A percentile compares a stretch with the other conserved stretches of the same genome.
These are phyloP conservation scores for Amphichorda felina DNA, from an alignment of 2,329 filamentous ascomycete species.

Conservation along the genomic window DNA sequence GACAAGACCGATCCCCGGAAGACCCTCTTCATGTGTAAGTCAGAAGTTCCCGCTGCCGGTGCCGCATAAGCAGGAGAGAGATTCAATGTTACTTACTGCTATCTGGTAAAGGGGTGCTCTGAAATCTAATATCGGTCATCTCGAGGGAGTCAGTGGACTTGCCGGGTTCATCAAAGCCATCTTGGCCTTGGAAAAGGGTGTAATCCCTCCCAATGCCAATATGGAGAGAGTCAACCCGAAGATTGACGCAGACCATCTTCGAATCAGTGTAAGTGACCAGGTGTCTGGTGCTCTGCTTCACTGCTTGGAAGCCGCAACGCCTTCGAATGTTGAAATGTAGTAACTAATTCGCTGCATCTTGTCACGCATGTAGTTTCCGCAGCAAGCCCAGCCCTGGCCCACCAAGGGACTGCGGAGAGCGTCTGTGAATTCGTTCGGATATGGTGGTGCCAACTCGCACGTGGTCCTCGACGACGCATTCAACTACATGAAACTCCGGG, in stretches of 20 bases:
- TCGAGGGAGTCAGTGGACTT: slow-evolving; percentile 9
- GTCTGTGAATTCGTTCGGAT: slow-evolving; percentile 21
- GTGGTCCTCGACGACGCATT: slow-evolving; percentile 10
- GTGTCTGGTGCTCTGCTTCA: slow-evolving; percentile 9
- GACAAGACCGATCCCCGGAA: neutral
- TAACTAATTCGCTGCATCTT: neutral
- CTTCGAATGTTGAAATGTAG: no score
- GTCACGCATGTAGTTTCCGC: no score
- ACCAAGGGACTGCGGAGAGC: slow-evolving; percentile 21
- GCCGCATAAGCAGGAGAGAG: no score
- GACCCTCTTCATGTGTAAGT: slow-evolving; percentile 5
- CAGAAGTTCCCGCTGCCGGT: slow-evolving; percentile 2
- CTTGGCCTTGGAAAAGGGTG: slow-evolving; percentile 6
- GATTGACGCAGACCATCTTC: neutral
- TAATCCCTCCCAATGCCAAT: slow-evolving; percentile 16
- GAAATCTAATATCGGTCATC: slow-evolving; percentile 11
- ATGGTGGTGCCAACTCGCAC: slow-evolving; percentile 22
- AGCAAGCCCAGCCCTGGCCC: slow-evolving; percentile 14
- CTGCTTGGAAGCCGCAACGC: no score
- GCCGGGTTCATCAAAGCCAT: slow-evolving; percentile 9
- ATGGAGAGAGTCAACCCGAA: slow-evolving; percentile 7
- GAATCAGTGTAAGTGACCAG: slow-evolving; percentile 24
- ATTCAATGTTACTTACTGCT: neutral
- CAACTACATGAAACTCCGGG: slow-evolving; percentile 3
- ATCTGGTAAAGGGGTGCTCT: neutral